These are phyloP conservation scores for Dalechampia spathulata DNA, from an alignment of 441 rosid genomes.

Conservation along the genomic window DNA sequence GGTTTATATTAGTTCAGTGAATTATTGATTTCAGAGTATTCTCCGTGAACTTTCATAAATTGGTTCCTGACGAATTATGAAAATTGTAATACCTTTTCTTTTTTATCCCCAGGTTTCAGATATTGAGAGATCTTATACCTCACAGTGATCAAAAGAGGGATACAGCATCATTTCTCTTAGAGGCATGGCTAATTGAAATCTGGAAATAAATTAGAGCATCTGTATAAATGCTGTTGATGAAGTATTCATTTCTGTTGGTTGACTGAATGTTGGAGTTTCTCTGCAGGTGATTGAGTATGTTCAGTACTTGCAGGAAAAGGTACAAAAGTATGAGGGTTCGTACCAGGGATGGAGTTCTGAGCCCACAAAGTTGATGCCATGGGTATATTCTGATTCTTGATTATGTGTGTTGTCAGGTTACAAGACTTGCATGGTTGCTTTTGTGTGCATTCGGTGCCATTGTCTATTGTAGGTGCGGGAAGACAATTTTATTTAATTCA, in stretches of 20 bases:
- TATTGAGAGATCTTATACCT: slow-evolving; percentile 78
- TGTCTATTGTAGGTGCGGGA: not conserved
- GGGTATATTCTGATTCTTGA: slow-evolving; percentile 39
- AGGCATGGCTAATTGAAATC: slow-evolving; percentile 45
- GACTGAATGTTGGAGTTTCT: slow-evolving; percentile 10
- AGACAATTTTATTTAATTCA: not conserved
- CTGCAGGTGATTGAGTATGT: slow-evolving; percentile 85
- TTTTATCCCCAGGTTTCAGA: slow-evolving; percentile 97
- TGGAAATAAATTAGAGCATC: not conserved
- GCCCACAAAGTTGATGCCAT: slow-evolving; percentile 59
- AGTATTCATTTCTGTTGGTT: slow-evolving; percentile 10
- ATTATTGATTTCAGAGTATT: too few relatives aligned
- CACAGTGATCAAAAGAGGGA: slow-evolving; percentile 91
- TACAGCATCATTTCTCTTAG: slow-evolving; percentile 89
- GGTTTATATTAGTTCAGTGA: not conserved
- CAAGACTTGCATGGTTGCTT: not conserved
- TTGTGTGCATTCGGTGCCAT: slow-evolving; percentile 1
- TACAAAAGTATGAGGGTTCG: slow-evolving; percentile 63
- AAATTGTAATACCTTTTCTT: slow-evolving; percentile 10
- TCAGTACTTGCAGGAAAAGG: slow-evolving; percentile 77
- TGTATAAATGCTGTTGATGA: slow-evolving; percentile 3
- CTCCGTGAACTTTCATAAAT: too few relatives aligned
- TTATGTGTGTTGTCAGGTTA: not conserved
- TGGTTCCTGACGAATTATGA: not conserved
- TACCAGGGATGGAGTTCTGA: slow-evolving; percentile 71